A percentile compares a stretch with the other conserved stretches of the same genome.
phyloP scores from a whole-genome alignment of 1,284 basidiomycete species.

The Boletus sp. region DNA sequence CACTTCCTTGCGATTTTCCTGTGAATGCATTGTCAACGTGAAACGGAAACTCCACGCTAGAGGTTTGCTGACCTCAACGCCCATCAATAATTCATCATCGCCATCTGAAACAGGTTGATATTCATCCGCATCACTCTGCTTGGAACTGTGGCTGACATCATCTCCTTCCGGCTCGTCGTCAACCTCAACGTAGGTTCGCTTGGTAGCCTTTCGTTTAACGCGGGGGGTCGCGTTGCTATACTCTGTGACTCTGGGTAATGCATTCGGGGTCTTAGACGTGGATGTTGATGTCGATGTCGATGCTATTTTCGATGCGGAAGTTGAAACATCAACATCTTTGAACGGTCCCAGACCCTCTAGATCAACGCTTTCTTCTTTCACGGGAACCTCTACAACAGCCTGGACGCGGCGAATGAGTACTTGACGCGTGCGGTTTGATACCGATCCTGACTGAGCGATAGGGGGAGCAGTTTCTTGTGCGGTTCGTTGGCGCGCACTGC shows the following conservation, averaged over 20 bases:
- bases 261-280: conserved; percentile 13
- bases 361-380: conserved; percentile 42
- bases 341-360: conserved; percentile 17
- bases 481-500: conserved; percentile 24
- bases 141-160: conserved; percentile 19
- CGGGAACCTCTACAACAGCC: conserved; percentile 41
- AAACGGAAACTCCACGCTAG: background rate
- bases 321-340: conserved; percentile 1
- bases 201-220: conserved; percentile 22
- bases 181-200: conserved; percentile 33
- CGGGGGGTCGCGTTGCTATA: conserved; percentile 10
- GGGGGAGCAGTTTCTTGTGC: conserved; percentile 8
- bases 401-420: conserved; percentile 42
- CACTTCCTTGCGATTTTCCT: conserved; percentile 37
- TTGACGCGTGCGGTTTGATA: conserved; percentile 20
- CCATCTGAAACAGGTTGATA: conserved; percentile 37
- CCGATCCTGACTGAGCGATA: conserved; percentile 6
- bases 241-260: background rate
- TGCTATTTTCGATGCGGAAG: conserved; percentile 7
- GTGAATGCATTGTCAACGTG: conserved; percentile 10
- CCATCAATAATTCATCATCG: conserved; percentile 56
- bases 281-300: conserved; percentile 15
- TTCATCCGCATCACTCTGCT: conserved; percentile 20
- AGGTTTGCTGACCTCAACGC: conserved; percentile 40
- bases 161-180: conserved; percentile 24